Conservation (phyloP, 2,329 filamentous ascomycete genomes). For the Aciculosporium take region DNA sequence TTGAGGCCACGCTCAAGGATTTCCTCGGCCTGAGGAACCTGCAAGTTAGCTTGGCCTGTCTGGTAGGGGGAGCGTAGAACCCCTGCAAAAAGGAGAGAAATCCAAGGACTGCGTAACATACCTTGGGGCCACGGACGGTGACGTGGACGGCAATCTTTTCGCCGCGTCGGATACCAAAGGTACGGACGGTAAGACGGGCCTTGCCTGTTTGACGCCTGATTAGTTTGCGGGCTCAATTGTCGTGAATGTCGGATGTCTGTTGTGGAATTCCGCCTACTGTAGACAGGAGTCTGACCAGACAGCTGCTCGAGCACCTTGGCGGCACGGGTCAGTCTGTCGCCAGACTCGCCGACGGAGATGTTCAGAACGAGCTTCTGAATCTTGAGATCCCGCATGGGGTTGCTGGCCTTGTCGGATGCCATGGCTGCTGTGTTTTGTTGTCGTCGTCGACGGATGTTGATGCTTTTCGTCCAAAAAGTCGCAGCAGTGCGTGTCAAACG, state of each 20-base stretch:
- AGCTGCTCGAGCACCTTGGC: constrained; percentile 99
- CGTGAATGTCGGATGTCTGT: not conserved
- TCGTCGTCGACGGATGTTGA: constrained; percentile 21
- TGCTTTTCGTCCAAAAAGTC: constrained; percentile 20
- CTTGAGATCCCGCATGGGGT: constrained; percentile 99
- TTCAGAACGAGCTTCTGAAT: constrained; percentile 99
- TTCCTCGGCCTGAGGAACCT: constrained; percentile 64
- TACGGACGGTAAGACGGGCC: constrained; percentile 99
- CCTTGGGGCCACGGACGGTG: constrained; percentile 90
- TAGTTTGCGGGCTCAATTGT: constrained; percentile 8
- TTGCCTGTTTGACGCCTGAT: constrained; percentile 51
- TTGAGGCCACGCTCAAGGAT: constrained; percentile 99
- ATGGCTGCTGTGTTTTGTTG: constrained; percentile 27
- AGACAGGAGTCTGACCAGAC: constrained; percentile 98
- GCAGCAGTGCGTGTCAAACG: constrained; percentile 12
- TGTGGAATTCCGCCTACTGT: constrained; percentile 50
- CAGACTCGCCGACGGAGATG: constrained; percentile 99
- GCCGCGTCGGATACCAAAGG: constrained; percentile 99
- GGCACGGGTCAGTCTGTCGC: constrained; percentile 99
- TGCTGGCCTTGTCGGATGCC: constrained; percentile 70
- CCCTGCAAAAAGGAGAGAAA: not conserved
- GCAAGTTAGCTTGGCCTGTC: constrained; percentile 12
- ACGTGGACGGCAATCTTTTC: constrained; percentile 99
- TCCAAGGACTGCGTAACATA: constrained; percentile 14
- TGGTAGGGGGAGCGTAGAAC: not conserved